Conservation (phyloP, 1,139 yeast species). For the Starmera stellimalicola region DNA sequence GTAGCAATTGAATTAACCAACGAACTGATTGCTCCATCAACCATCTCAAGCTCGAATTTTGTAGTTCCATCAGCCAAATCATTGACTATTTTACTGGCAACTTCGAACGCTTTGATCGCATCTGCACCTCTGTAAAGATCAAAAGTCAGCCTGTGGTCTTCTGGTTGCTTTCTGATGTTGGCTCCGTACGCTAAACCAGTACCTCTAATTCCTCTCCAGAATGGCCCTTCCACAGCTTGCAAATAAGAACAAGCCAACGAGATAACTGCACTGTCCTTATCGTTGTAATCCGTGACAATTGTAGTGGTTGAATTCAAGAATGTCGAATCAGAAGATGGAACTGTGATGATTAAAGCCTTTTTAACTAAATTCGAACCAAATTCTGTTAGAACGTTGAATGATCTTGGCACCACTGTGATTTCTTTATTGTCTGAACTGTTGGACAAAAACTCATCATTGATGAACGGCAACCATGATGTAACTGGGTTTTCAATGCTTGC, state of each 20-base stretch:
- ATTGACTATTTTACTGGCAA: slow-evolving; percentile 58
- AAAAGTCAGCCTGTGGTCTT: slow-evolving; percentile 59
- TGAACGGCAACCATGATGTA: slow-evolving; percentile 48
- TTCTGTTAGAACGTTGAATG: slow-evolving; percentile 44
- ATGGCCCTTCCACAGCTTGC: slow-evolving; percentile 90
- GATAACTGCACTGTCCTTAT: slow-evolving; percentile 63
- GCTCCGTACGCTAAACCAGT: slow-evolving; percentile 94
- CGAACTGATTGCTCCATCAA: slow-evolving; percentile 69
- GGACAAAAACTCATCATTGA: slow-evolving; percentile 10
- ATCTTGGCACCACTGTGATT: slow-evolving; percentile 37
- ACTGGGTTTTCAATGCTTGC: slow-evolving; percentile 42
- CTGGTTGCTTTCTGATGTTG: slow-evolving; percentile 45
- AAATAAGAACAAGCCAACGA: slow-evolving; percentile 69
- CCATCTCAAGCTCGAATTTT: slow-evolving; percentile 45
- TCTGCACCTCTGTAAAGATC: slow-evolving; percentile 81
- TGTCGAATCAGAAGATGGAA: slow-evolving; percentile 87
- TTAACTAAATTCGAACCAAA: slow-evolving; percentile 45
- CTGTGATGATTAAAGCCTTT: slow-evolving; percentile 55
- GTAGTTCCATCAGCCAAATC: slow-evolving; percentile 46
- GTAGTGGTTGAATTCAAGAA: slow-evolving; percentile 53
- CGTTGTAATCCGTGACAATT: slow-evolving; percentile 55
- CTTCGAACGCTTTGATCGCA: slow-evolving; percentile 58
- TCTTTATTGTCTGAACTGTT: background rate
- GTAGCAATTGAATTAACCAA: slow-evolving; percentile 66
- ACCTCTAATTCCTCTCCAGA: slow-evolving; percentile 95